Conservation (phyloP, 345 rosid genomes). For the Gossypium raimondii region DNA sequence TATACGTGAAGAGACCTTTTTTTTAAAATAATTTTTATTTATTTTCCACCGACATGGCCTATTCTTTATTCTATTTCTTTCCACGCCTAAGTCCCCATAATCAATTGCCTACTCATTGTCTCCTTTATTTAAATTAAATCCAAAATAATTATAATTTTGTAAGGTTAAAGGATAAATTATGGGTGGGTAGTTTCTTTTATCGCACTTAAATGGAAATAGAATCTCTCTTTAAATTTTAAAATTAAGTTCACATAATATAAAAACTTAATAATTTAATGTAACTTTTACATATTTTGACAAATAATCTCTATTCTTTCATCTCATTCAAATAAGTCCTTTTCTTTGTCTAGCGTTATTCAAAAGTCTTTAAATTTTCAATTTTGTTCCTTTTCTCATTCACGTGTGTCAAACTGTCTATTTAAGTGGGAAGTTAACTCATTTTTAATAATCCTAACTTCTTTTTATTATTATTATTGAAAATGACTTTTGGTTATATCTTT, state of each 20-base stretch:
- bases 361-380: neutral
- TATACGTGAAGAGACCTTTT: neutral
- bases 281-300: no score
- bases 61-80: neutral
- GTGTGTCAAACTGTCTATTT: neutral
- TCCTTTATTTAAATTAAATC: neutral
- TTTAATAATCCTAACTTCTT: neutral
- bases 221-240: no score
- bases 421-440: neutral
- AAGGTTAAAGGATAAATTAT: neutral
- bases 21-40: neutral
- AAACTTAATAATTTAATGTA: no score
- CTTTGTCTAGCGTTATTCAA: no score
- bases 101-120: neutral
- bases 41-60: constrained; percentile 24
- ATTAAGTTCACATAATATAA: no score
- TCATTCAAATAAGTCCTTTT: no score
- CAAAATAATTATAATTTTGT: neutral
- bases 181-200: neutral
- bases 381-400: neutral
- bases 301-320: no score
- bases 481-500: neutral
- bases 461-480: neutral
- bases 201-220: no score
- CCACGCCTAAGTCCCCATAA: neutral